Percentiles rank a stretch among this genome's conserved stretches.
Conservation (phyloP, 345 rosid species). For the Aquilaria malaccensis region DNA sequence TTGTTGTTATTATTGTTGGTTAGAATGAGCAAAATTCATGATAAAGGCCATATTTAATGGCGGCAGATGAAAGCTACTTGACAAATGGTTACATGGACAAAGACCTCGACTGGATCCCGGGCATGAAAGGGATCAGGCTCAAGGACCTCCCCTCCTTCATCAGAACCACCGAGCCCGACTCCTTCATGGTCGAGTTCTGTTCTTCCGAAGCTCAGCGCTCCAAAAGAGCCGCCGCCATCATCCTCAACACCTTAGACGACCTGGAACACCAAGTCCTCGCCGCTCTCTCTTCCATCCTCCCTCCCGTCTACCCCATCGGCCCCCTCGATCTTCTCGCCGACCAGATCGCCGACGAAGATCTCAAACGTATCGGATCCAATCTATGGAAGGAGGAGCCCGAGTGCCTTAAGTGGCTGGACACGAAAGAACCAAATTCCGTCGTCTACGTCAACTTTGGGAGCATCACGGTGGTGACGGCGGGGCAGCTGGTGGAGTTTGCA, state of each 20-base stretch:
- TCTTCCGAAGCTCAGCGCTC: slow-evolving; percentile 17
- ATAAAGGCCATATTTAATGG: too few relatives aligned
- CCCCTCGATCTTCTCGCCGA: slow-evolving; percentile 33
- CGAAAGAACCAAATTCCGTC: slow-evolving; percentile 35
- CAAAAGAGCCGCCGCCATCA: slow-evolving; percentile 33
- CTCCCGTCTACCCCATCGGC: slow-evolving; percentile 39
- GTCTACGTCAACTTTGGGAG: slow-evolving; percentile 63
- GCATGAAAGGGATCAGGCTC: slow-evolving; percentile 31
- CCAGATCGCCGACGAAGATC: slow-evolving; percentile 9
- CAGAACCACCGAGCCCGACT: slow-evolving; percentile 33
- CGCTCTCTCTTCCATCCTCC: slow-evolving; percentile 26
- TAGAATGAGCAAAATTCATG: background rate
- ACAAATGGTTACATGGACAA: slow-evolving; percentile 47
- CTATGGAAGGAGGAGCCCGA: slow-evolving; percentile 49
- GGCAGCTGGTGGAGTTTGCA: slow-evolving; percentile 49
- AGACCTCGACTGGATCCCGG: slow-evolving; percentile 37
- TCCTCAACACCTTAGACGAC: slow-evolving; percentile 40
- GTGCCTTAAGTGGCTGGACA: slow-evolving; percentile 46
- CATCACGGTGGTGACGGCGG: slow-evolving; percentile 36
- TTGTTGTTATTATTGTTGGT: background rate
- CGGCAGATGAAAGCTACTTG: slow-evolving; percentile 35
- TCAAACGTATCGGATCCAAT: slow-evolving; percentile 28
- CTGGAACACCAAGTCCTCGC: slow-evolving; percentile 30
- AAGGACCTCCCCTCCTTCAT: slow-evolving; percentile 40
- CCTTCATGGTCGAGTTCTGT: slow-evolving; percentile 14